These are phyloP conservation scores for Colletotrichum higginsianum DNA, from an alignment of 2,329 filamentous ascomycete species.

Conservation along the genomic window DNA sequence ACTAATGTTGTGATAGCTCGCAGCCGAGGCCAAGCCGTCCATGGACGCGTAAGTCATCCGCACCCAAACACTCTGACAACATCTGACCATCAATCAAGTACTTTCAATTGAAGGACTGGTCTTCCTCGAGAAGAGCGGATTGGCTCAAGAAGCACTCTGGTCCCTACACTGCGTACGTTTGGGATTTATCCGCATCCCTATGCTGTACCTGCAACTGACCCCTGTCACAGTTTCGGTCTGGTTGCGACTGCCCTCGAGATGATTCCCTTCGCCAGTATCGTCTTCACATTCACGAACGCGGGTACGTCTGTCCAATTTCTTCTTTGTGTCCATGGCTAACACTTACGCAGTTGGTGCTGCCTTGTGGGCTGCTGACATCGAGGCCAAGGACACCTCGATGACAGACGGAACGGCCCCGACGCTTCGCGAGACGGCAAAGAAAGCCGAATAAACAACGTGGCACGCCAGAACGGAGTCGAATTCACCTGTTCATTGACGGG, in stretches of 20 bases:
- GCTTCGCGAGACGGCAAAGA: constrained; percentile 64
- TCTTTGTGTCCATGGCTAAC: constrained; percentile 41
- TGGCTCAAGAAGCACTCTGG: constrained; percentile 80
- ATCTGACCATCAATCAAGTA: constrained; percentile 68
- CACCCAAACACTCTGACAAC: not conserved
- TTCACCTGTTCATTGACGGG: not conserved
- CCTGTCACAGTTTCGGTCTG: constrained; percentile 74
- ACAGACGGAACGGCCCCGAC: constrained; percentile 65
- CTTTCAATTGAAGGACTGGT: constrained; percentile 93
- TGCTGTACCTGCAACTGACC: constrained; percentile 14
- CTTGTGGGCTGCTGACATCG: constrained; percentile 93
- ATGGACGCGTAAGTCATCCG: constrained; percentile 64
- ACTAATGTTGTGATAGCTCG: constrained; percentile 47
- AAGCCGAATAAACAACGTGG: constrained; percentile 57
- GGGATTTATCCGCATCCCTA: not conserved
- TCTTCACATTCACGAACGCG: constrained; percentile 92
- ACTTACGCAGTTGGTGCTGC: constrained; percentile 81
- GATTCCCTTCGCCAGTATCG: constrained; percentile 84
- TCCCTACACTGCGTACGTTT: constrained; percentile 81
- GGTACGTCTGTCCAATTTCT: constrained; percentile 57
- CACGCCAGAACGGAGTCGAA: constrained; percentile 3
- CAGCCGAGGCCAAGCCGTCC: constrained; percentile 63
- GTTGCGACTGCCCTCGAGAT: constrained; percentile 87
- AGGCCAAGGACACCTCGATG: constrained; percentile 68
- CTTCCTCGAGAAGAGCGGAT: constrained; percentile 71